Percentiles rank a stretch among this genome's conserved stretches.
Evolutionary conservation across 2,329 filamentous ascomycete genomes (phyloP).

Genomic region (Berkeleyomyces rouxiae): DNA sequence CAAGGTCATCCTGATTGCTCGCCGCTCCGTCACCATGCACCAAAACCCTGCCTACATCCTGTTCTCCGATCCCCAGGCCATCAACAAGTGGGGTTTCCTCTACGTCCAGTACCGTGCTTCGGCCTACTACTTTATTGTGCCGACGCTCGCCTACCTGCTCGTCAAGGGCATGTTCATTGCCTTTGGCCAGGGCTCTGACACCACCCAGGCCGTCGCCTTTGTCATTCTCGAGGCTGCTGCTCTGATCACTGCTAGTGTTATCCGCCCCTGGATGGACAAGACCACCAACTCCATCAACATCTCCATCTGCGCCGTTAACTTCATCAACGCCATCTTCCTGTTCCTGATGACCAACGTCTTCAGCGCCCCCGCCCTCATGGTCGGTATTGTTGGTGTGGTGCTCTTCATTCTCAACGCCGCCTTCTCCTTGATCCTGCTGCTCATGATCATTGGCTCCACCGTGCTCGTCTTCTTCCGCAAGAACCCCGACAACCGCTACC

Average conservation of each 20-base stretch:
- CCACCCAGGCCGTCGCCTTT: slow-evolving; percentile 65
- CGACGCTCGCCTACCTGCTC: slow-evolving; percentile 60
- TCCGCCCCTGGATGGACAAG: slow-evolving; percentile 97
- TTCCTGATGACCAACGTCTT: slow-evolving; percentile 81
- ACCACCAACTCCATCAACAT: slow-evolving; percentile 96
- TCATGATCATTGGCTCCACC: slow-evolving; percentile 54
- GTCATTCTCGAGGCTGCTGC: slow-evolving; percentile 67
- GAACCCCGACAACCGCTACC: slow-evolving; percentile 88
- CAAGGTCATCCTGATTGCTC: slow-evolving; percentile 80
- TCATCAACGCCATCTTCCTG: slow-evolving; percentile 76
- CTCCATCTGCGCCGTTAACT: slow-evolving; percentile 75
- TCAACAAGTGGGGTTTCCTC: slow-evolving; percentile 97
- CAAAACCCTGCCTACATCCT: slow-evolving; percentile 95
- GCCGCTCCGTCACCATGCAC: slow-evolving; percentile 77
- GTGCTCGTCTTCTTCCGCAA: slow-evolving; percentile 64
- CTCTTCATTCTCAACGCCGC: slow-evolving; percentile 78
- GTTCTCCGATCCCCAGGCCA: slow-evolving; percentile 80
- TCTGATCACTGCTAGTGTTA: slow-evolving; percentile 59
- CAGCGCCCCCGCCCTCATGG: slow-evolving; percentile 64
- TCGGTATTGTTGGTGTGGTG: slow-evolving; percentile 74
- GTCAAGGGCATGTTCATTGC: slow-evolving; percentile 81
- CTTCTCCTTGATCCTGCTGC: slow-evolving; percentile 64
- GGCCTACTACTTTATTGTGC: slow-evolving; percentile 87
- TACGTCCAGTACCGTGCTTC: slow-evolving; percentile 95
- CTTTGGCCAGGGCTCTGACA: slow-evolving; percentile 53